Base-by-base conservation (phyloP, 1,139 yeast genomes). In the Suhomyces ambrosiae region DNA sequence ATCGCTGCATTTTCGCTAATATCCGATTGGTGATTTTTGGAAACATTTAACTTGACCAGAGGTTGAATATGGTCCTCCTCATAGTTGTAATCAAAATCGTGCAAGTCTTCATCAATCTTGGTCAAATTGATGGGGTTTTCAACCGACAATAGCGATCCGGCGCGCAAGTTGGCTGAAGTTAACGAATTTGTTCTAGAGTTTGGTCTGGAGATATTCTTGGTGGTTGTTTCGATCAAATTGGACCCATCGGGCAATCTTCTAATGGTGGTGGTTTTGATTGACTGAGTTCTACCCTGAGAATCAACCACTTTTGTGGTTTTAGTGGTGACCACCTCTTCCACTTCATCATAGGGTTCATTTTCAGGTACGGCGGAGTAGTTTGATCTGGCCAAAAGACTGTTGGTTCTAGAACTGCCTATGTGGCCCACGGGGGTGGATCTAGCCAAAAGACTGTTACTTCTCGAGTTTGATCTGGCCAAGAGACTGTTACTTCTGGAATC, bases 251-350 rank as follows among this genome's bases (percentile, higher is more conserved):
- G 68, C 32, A 69, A 49, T 1, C 67, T 61, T 43, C 63, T 62
- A 27, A 65, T 60, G 8, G 73, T 70, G 45, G 70, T 67, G 5
- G 74, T 69, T 17, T 76, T 71, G 27, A 71, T 61, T 4, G 74
- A 68, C 39, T 56, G 65, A 2, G 71, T 65, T 44, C 76, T 54
- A 6, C 77, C 77, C 28, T 49, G 61, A 4, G 70, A 46, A 41
- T 71, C 77, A n/a, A 69, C 61, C 12, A 71, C 65, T 42, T 65
- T 67, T 11, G 76, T 70, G 5, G 76, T 71, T 40, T 68, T 69
- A 12, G 76, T 70, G 10, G 73, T 67, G 15, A 68, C 50, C 4
- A 65, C 47, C 11, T 56, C 67, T 12, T 57, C 65, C 3, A 30
- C 44, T 19, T 35, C 56, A 5, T 46, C 52, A 16, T 17, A 29